Conservation (phyloP, 495 filamentous ascomycete genomes). For the Tuber aestivum region DNA sequence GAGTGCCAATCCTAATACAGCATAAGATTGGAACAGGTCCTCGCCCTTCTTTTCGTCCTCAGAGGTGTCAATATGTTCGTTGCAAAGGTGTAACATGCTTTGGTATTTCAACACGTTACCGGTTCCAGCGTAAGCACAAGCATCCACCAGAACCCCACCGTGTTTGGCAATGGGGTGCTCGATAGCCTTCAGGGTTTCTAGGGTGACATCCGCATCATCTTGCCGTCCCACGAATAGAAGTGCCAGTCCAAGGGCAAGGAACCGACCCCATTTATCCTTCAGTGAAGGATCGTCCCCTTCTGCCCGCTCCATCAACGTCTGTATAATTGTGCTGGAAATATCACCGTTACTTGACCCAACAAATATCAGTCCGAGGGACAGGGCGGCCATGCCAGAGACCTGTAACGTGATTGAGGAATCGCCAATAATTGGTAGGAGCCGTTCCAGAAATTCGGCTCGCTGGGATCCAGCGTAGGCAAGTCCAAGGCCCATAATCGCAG, state of each 20-base stretch:
- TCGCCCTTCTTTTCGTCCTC: conserved; percentile 87
- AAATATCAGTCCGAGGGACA: conserved; percentile 83
- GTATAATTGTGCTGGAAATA: conserved; percentile 80
- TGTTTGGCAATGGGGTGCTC: conserved; percentile 92
- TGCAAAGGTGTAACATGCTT: conserved; percentile 92
- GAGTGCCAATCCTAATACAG: conserved; percentile 84
- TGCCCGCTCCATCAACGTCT: conserved; percentile 60
- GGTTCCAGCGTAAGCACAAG: conserved; percentile 96
- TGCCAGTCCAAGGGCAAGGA: conserved; percentile 89
- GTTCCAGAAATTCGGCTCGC: conserved; percentile 71
- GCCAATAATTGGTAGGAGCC: conserved; percentile 76
- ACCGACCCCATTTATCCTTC: conserved; percentile 95
- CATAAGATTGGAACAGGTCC: conserved; percentile 90
- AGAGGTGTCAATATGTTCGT: conserved; percentile 89
- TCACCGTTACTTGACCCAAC: conserved; percentile 86
- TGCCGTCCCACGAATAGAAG: conserved; percentile 93
- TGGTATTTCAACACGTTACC: conserved; percentile 95
- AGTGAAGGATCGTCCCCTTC: conserved; percentile 80
- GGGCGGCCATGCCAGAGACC: conserved; percentile 89
- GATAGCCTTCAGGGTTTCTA: conserved; percentile 91
- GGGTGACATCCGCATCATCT: conserved; percentile 91
- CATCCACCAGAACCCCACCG: conserved; percentile 81
- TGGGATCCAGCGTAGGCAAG: conserved; percentile 89
- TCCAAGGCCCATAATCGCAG: conserved; percentile 91
- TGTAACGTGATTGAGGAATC: conserved; percentile 84